Conservation (phyloP, 225 moss, liverwort and hornwort species). For the Anthoceros angustus region DNA sequence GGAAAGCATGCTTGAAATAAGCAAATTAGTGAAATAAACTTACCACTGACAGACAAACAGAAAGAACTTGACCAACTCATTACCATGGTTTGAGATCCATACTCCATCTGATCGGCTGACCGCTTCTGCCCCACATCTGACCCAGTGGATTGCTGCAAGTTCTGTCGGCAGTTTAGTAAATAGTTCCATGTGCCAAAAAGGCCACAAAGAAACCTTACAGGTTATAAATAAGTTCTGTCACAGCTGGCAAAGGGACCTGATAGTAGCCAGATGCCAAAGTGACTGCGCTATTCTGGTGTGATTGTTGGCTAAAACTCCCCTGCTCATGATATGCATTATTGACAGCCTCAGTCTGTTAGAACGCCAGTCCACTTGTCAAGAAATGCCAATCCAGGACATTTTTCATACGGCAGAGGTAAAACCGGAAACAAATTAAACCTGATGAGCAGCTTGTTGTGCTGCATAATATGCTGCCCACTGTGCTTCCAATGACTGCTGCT, state of each 20-base stretch:
- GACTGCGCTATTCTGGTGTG: constrained; percentile 8
- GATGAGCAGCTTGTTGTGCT: constrained; percentile 26
- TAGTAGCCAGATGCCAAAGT: constrained; percentile 16
- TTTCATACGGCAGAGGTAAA: background rate
- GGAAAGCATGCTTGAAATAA: background rate
- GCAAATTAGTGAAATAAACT: background rate
- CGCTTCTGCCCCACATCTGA: constrained; percentile 26
- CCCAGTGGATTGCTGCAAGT: background rate
- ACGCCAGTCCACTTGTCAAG: background rate
- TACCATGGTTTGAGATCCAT: constrained; percentile 22
- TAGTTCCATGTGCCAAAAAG: background rate
- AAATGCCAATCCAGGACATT: background rate
- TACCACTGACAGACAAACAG: background rate
- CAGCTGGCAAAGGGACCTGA: constrained; percentile 15
- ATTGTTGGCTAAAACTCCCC: constrained; percentile 13
- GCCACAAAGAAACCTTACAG: background rate
- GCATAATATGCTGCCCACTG: constrained; percentile 44
- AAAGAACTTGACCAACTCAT: background rate
- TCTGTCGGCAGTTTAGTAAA: background rate
- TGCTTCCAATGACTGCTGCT: constrained; percentile 21
- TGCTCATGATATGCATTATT: constrained; percentile 20
- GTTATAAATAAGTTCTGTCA: background rate
- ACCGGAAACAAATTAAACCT: constrained; percentile 10
- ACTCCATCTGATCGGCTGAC: constrained; percentile 30
- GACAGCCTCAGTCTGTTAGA: constrained; percentile 13